Evolutionary conservation across 257 asterid species (phyloP), one percentile per base, ranked within the genome.

Genomic region (Dorcoceras hygrometricum): DNA sequence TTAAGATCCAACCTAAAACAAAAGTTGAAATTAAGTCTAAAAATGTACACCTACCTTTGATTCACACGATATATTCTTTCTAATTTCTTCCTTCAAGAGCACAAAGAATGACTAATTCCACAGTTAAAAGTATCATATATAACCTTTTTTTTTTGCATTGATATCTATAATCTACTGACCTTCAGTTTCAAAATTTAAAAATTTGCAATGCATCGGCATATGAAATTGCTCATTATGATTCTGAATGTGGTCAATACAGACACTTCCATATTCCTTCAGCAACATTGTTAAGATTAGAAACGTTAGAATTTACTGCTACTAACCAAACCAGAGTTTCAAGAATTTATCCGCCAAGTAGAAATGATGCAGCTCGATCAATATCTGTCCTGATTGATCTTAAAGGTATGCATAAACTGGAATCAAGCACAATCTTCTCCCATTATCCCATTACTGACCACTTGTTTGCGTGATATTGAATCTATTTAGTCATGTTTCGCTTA

Each of bases 221-320:
- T 86, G 87, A 72, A 84, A 75, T 76, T 75, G 85, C 76, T 79
- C 84, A 50, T 66, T 86, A 79, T 75, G 86, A 74, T 75, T 81
- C 82, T 71, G 93, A 75, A 72, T 71, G 81, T 67, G 88, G 70
- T 81, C 91, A 68, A 74, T 63, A 79, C 74, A 65, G 73, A 80
- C 75, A 81, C 79, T 89, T 91, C 98, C 98, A 91, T 75, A 74
- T 71, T 79, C 96, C 98, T 89, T 91, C 91, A 85, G 81, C 18
- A 39, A 39, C n/a, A 39, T 39, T 39, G 11, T 39, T 39, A 39
- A 2, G 50, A 39, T 78, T 74, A 88, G 50, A 80, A 73, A 80
- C 65, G 71, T 73, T 56, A 71, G 34, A 56, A 60, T 71, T 77
- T 82, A 74, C 65, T 77, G 78, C 81, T 74, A 73, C 75, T 68